A percentile compares a stretch with the other conserved stretches of the same genome.
phyloP scores from a whole-genome alignment of 2,329 filamentous ascomycete species.

The Bretziella fagacearum region DNA sequence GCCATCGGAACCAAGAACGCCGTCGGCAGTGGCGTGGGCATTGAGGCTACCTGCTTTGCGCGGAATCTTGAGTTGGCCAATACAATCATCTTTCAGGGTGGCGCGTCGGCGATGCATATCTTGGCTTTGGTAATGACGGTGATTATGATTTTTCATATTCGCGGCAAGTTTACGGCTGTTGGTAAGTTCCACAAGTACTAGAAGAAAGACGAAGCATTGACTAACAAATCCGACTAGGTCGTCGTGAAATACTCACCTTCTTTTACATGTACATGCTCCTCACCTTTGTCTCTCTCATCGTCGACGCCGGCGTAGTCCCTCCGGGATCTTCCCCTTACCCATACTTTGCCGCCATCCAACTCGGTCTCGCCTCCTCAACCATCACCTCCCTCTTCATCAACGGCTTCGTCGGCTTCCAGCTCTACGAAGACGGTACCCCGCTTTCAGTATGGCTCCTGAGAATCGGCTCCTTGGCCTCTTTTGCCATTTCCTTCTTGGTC shows the following conservation, averaged over 20 bases:
- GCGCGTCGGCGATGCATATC: slow-evolving; percentile 84
- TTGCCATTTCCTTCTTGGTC: slow-evolving; percentile 71
- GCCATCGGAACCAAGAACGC: slow-evolving; percentile 60
- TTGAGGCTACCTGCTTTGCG: slow-evolving; percentile 82
- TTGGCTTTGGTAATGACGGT: slow-evolving; percentile 79
- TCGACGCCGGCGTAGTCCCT: slow-evolving; percentile 85
- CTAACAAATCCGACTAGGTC: slow-evolving; percentile 26
- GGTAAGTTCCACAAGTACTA: slow-evolving; percentile 36
- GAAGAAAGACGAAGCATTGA: background rate
- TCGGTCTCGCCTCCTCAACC: slow-evolving; percentile 67
- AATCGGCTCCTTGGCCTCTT: slow-evolving; percentile 60
- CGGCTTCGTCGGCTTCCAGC: slow-evolving; percentile 93
- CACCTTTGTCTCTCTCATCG: slow-evolving; percentile 70
- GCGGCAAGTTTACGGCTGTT: slow-evolving; percentile 95
- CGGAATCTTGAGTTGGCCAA: slow-evolving; percentile 92
- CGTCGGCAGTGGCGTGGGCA: slow-evolving; percentile 53
- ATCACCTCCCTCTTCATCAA: slow-evolving; percentile 87
- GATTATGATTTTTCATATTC: slow-evolving; percentile 92
- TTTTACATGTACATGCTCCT: slow-evolving; percentile 94
- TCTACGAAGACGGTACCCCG: slow-evolving; percentile 92
- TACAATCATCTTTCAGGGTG: slow-evolving; percentile 94
- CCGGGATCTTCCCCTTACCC: slow-evolving; percentile 65
- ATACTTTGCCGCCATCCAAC: slow-evolving; percentile 81
- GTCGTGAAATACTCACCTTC: slow-evolving; percentile 63
- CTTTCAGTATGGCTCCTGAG: slow-evolving; percentile 88